Evolutionary conservation across 1,284 basidiomycete species (phyloP), one percentile per base, ranked within the genome.

Genomic region (Mycena citricolor): DNA sequence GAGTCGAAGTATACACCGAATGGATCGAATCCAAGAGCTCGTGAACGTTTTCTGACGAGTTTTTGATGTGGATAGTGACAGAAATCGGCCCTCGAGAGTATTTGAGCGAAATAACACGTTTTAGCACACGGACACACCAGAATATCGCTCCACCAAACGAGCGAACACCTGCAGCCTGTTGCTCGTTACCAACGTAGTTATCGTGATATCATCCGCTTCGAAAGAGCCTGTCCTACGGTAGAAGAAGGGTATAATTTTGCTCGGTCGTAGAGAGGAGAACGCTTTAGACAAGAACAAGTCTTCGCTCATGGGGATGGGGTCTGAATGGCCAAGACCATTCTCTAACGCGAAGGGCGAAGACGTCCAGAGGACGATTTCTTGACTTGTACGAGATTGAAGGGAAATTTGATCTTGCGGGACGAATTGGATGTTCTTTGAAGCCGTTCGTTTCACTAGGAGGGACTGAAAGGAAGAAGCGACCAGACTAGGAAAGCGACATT

Each of bases 131-230:
- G 11, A 10, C 59, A 24, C 49, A 85, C 86, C 88, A 70, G 78
- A 70, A 59, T 91, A 91, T 12, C 73, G 74, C 58, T 82, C 76
- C 6, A 83, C 84, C 11, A 92, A 70, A 39, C 79, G 75, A 12
- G 71, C 68, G 56, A 92, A 80, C 16, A 86, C 83, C 32, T 78
- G 71, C 61, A 90, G 85, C 12, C 90, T 73, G 55, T 88, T 86
- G 58, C 76, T 80, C 2, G 90, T 92, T 22, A 92, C 82, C 22
- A 91, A 72, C 2, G 90, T 92, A 2, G 89, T 87, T 44, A 93
- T 79, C 1, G 90, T 90, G 34, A 92, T 80, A 52, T 91, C 90
- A 32, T 83, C 74, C 10, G 62, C 50, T 23, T 79, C 70, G 45
- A 79, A 69, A 5, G 49, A 48, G 4, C 69, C 70, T 30, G 65